Evolutionary conservation across 2,329 filamentous ascomycete genomes (phyloP).

Genomic region (Sclerotiophoma versabilis): DNA sequence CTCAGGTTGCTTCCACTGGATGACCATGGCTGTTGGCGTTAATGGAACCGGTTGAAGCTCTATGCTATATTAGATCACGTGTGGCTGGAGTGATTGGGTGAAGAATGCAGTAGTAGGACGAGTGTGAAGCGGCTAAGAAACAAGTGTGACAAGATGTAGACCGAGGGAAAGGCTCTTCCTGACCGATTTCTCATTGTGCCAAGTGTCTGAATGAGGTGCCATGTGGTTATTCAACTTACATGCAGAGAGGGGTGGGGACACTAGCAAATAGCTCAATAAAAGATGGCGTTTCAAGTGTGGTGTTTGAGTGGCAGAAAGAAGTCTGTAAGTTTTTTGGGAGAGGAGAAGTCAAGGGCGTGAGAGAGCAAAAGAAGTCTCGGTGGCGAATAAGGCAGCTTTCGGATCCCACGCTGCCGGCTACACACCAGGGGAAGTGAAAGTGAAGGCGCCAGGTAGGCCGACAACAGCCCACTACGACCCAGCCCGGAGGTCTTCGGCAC

Average conservation of each 20-base stretch:
- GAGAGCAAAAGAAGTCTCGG: too few relatives aligned
- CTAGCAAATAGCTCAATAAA: too few relatives aligned
- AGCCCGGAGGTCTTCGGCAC: not conserved
- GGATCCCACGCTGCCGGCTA: too few relatives aligned
- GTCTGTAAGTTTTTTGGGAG: not conserved
- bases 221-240: not conserved
- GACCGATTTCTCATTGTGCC: too few relatives aligned
- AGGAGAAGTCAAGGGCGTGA: not conserved
- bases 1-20: constrained; percentile 49
- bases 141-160: not conserved
- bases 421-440: constrained; percentile 18
- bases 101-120: not conserved
- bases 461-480: not conserved
- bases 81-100: too few relatives aligned
- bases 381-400: too few relatives aligned
- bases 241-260: not conserved
- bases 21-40: constrained; percentile 30
- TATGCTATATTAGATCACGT: not conserved
- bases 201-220: not conserved
- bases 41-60: not conserved
- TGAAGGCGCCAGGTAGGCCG: not conserved
- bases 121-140: not conserved
- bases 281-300: too few relatives aligned
- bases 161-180: not conserved
- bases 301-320: too few relatives aligned